A percentile compares a stretch with the other conserved stretches of the same genome.
Evolutionary conservation across 352 stramenopile genomes (phyloP).

Genomic region (Phytophthora citrophthora): DNA sequence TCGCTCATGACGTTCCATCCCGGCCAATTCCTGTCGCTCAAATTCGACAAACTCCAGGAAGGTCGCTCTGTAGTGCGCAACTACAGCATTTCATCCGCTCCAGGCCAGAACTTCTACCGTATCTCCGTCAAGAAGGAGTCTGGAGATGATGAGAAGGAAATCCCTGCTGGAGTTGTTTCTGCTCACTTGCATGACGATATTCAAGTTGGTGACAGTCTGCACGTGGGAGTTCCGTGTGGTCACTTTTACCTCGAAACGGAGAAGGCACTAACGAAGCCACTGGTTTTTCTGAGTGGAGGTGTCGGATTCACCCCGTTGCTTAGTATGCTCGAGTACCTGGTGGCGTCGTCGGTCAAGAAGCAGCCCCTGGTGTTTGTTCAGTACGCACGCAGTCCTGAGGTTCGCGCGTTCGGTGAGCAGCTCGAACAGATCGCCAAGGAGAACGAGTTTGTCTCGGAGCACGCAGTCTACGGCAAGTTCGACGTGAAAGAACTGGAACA

Average conservation of each 20-base stretch:
- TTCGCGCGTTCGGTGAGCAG: slow-evolving; percentile 42
- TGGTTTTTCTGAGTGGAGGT: slow-evolving; percentile 65
- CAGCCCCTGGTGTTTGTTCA: slow-evolving; percentile 53
- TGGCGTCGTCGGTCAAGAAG: slow-evolving; percentile 28
- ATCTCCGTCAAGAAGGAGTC: slow-evolving; percentile 67
- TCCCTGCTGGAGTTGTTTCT: slow-evolving; percentile 52
- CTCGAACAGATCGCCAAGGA: slow-evolving; percentile 37
- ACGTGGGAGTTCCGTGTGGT: slow-evolving; percentile 57
- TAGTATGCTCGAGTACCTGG: slow-evolving; percentile 53
- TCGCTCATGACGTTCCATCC: slow-evolving; percentile 51
- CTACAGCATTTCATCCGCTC: slow-evolving; percentile 59
- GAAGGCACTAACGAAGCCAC: slow-evolving; percentile 39
- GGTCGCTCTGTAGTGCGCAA: slow-evolving; percentile 56
- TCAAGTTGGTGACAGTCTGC: slow-evolving; percentile 54
- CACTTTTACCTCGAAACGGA: slow-evolving; percentile 50
- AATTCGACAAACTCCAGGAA: slow-evolving; percentile 44
- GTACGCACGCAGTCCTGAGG: slow-evolving; percentile 43
- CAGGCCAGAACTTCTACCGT: slow-evolving; percentile 49
- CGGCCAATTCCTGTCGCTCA: slow-evolving; percentile 67
- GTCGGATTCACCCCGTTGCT: slow-evolving; percentile 70
- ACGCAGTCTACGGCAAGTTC: slow-evolving; percentile 42
- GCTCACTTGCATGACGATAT: slow-evolving; percentile 62
- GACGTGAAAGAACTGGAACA: slow-evolving; percentile 39
- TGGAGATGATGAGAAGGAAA: slow-evolving; percentile 30
- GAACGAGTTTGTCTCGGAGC: slow-evolving; percentile 42